Base-by-base conservation (phyloP, 192 early-diverging fungal genomes). In the Coemansia sp. region DNA sequence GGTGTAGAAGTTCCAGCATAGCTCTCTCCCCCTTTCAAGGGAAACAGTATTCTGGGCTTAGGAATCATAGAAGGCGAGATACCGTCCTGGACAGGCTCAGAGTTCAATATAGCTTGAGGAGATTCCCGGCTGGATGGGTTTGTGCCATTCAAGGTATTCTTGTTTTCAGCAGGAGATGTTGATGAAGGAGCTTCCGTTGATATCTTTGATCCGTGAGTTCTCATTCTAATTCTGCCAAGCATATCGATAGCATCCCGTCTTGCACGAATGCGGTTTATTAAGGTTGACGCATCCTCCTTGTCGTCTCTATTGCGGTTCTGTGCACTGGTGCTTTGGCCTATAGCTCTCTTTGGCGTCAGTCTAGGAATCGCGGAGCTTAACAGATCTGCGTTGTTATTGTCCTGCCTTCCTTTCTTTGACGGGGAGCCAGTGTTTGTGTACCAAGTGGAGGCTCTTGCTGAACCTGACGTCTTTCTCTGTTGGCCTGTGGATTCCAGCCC, bases 341-440 rank as follows among this genome's bases (percentile, higher is more conserved):
- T 46, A 26, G 41, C 26, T 0, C 37, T 48, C 41, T n/a, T 18
- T 1, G 71, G 60, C 13, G 71, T 66, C 56, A 59, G 46, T 52
- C 65, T 66, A 5, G 73, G 73, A 6, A 67, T 66, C 3, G 60
- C 58, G 2, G 68, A 42, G 36, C 63, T 41, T 36, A 63, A 3
- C 37, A 55, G 6, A 18, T 7, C 19, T 19, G 41, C 37, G 41
- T 47, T 15, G 6, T 51, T 22, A 3, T 40, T 12, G 0, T 26
- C 8, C 61, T 69, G 51, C 26, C 39, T 48, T 12, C 76, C 71
- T 26, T 69, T 73, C 49, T 77, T 82, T 18, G 80, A 74, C 3
- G 80, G 80, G 15, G 80, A 82, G 41, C 60, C 68, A n/a, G 15
- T 48, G 47, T 68, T 59, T 26, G 39, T 18, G 41, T 70, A 66